A percentile compares a stretch with the other conserved stretches of the same genome.
phyloP scores from a whole-genome alignment of 306 rosid species.

The Quercus robur region DNA sequence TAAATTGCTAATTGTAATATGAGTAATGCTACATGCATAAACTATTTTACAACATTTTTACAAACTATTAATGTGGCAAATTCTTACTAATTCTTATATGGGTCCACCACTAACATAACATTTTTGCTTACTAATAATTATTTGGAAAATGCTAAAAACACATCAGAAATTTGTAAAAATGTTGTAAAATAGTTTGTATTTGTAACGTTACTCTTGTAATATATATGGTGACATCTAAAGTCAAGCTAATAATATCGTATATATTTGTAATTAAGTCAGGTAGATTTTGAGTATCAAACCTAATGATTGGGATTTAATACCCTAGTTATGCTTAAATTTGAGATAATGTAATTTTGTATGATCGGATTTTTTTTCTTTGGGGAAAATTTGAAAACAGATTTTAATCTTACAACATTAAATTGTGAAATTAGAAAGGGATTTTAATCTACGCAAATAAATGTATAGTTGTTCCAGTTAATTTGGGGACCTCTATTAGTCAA shows the following conservation, averaged over 20 bases:
- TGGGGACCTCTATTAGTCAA: no score
- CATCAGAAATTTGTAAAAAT: no score
- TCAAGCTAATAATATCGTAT: neutral
- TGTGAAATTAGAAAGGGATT: neutral
- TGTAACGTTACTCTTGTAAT: neutral
- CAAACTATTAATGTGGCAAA: no score
- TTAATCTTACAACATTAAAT: neutral
- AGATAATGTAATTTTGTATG: constrained; percentile 13
- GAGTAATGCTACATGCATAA: no score
- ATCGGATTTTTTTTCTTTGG: neutral
- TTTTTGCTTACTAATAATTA: no score
- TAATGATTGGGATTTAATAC: neutral
- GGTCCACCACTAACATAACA: no score
- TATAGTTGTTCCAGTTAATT: no score
- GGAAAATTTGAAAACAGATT: neutral
- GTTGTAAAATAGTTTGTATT: no score
- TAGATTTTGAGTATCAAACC: neutral
- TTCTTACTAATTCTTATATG: no score
- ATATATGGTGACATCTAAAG: neutral
- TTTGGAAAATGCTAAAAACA: no score
- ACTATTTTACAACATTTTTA: no score
- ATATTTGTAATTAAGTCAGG: neutral
- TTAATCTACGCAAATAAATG: neutral
- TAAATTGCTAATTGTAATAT: neutral
- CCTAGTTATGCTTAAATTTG: neutral